Conservation (phyloP, 768 basidiomycete genomes). For the Agaricus subrufescens region DNA sequence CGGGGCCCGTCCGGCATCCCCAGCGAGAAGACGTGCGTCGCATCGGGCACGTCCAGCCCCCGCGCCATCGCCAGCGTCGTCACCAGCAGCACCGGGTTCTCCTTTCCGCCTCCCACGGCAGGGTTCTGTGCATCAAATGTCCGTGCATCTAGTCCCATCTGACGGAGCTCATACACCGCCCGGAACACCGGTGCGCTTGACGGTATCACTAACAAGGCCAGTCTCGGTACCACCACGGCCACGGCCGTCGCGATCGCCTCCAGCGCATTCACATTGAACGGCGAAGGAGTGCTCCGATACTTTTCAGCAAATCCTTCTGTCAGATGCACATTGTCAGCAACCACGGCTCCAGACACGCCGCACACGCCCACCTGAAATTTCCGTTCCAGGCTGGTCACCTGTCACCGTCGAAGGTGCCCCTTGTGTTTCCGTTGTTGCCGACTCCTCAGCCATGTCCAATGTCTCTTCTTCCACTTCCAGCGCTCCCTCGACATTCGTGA, state of each 20-base stretch:
- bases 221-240: conserved; percentile 66
- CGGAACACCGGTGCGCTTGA: conserved; percentile 56
- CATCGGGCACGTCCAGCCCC: conserved; percentile 65
- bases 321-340: conserved; percentile 1
- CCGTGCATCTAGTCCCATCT: conserved; percentile 64
- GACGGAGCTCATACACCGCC: conserved; percentile 58
- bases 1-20: conserved; percentile 49
- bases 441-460: conserved; percentile 6
- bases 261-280: conserved; percentile 49
- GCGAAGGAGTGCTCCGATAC: conserved; percentile 39
- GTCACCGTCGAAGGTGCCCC: conserved; percentile 4
- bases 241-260: conserved; percentile 70
- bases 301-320: conserved; percentile 13
- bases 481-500: conserved; percentile 54
- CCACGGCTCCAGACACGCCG: not conserved
- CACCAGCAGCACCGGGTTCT: conserved; percentile 62
- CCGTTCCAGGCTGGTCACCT: not conserved
- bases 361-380: conserved; percentile 5
- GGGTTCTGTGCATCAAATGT: conserved; percentile 46
- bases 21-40: conserved; percentile 73
- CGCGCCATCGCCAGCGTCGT: conserved; percentile 66
- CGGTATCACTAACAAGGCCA: conserved; percentile 66
- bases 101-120: conserved; percentile 27
- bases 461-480: conserved; percentile 12
- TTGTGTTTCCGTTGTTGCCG: conserved; percentile 5